Percentiles rank a stretch among this genome's conserved stretches.
phyloP scores from a whole-genome alignment of 1,284 basidiomycete genomes.

The Leccinum subfulvum region DNA sequence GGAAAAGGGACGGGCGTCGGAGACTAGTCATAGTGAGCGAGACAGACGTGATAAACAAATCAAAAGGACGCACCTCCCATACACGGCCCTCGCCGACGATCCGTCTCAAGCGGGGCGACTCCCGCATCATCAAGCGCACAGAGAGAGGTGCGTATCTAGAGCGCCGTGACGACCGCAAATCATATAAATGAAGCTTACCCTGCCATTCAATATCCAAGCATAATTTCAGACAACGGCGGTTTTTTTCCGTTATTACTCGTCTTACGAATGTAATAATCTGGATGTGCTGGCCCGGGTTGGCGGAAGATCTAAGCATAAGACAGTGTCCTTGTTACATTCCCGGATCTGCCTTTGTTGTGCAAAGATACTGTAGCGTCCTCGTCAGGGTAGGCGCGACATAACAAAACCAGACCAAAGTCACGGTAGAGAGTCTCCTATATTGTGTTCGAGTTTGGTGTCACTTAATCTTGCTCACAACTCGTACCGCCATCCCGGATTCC shows the following conservation, averaged over 20 bases:
- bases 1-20: constrained; percentile 11
- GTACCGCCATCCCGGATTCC: no score
- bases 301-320: background rate
- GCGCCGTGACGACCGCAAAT: constrained; percentile 77
- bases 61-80: constrained; percentile 50
- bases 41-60: constrained; percentile 1
- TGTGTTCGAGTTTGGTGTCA: no score
- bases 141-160: constrained; percentile 56
- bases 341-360: no score
- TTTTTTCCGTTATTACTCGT: background rate
- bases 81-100: constrained; percentile 53
- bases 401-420: no score
- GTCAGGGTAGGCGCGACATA: no score
- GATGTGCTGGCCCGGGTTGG: background rate
- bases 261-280: background rate
- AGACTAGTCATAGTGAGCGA: constrained; percentile 16
- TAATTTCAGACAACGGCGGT: constrained; percentile 15
- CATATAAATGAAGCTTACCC: constrained; percentile 52
- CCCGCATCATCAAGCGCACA: constrained; percentile 27
- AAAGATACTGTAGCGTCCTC: no score
- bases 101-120: constrained; percentile 30
- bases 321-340: no score
- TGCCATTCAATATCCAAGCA: constrained; percentile 18
- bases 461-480: no score
- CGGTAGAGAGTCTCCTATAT: no score